These are phyloP conservation scores for Begonia loranthoides DNA, from an alignment of 306 rosid genomes.

Conservation along the genomic window DNA sequence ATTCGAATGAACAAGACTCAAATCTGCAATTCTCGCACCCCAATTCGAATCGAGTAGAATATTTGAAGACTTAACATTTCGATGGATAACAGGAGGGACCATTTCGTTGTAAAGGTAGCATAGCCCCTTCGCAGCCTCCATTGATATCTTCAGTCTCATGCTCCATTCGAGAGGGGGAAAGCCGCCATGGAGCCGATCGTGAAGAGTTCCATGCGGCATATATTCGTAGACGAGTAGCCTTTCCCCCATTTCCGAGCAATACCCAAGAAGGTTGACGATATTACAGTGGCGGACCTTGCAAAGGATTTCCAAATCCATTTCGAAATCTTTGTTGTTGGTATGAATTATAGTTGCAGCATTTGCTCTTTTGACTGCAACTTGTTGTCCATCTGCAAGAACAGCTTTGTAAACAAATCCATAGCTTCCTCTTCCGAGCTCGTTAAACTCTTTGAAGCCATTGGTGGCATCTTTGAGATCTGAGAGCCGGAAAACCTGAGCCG, in stretches of 20 bases:
- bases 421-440: conserved; percentile 86
- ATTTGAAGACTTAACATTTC: conserved; percentile 60
- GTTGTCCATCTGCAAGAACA: conserved; percentile 50
- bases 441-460: conserved; percentile 89
- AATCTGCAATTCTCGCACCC: conserved; percentile 71
- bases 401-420: conserved; percentile 96
- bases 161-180: conserved; percentile 77
- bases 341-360: conserved; percentile 92
- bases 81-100: conserved; percentile 59
- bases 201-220: conserved; percentile 88
- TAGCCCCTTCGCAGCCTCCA: conserved; percentile 77
- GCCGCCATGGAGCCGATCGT: conserved; percentile 85
- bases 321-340: conserved; percentile 69
- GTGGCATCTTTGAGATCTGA: conserved; percentile 91
- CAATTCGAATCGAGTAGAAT: conserved; percentile 77
- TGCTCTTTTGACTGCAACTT: conserved; percentile 85
- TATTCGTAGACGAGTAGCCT: conserved; percentile 82
- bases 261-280: conserved; percentile 78
- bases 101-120: conserved; percentile 77
- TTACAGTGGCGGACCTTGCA: conserved; percentile 66
- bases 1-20: conserved; percentile 49
- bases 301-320: conserved; percentile 72
- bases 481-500: conserved; percentile 81
- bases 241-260: conserved; percentile 95
- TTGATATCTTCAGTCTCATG: conserved; percentile 49